These are phyloP conservation scores for Microbotryum intermedium DNA, from an alignment of 1,284 basidiomycete genomes.

Conservation along the genomic window DNA sequence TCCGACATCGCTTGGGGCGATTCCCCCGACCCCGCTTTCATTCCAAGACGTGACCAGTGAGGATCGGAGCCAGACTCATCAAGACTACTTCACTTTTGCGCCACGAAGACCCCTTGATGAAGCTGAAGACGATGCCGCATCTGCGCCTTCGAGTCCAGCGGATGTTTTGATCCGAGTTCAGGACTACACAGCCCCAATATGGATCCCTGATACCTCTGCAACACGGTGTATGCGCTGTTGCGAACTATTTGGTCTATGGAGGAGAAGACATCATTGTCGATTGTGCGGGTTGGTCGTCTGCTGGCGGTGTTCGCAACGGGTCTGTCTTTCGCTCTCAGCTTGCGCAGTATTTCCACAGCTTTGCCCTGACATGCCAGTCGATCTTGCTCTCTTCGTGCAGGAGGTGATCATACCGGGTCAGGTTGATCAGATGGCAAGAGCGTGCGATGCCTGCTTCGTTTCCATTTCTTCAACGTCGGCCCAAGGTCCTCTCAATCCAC, in stretches of 20 bases:
- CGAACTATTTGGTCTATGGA: constrained; percentile 64
- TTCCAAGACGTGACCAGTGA: background rate
- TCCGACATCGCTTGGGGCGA: background rate
- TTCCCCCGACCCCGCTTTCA: background rate
- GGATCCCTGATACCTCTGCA: constrained; percentile 79
- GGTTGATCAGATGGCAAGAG: too few species aligned
- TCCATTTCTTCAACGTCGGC: too few species aligned
- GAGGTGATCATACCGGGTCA: too few species aligned
- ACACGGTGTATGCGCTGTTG: constrained; percentile 75
- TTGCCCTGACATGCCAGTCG: too few species aligned
- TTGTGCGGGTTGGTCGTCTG: constrained; percentile 83
- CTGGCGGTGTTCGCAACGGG: constrained; percentile 55
- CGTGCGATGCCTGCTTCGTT: too few species aligned
- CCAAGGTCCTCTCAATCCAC: too few species aligned
- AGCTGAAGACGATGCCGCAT: background rate
- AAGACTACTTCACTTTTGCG: background rate
- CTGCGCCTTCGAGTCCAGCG: background rate
- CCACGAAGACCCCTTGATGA: background rate
- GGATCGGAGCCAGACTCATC: background rate
- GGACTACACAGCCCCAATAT: constrained; percentile 81
- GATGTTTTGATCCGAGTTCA: constrained; percentile 43
- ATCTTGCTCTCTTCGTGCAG: too few species aligned
- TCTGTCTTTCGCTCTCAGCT: too few species aligned
- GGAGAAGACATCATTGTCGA: constrained; percentile 79
- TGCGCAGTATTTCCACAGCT: too few species aligned